phyloP scores from a whole-genome alignment of 1,284 basidiomycete species.

The Papiliotrema fonsecae region DNA sequence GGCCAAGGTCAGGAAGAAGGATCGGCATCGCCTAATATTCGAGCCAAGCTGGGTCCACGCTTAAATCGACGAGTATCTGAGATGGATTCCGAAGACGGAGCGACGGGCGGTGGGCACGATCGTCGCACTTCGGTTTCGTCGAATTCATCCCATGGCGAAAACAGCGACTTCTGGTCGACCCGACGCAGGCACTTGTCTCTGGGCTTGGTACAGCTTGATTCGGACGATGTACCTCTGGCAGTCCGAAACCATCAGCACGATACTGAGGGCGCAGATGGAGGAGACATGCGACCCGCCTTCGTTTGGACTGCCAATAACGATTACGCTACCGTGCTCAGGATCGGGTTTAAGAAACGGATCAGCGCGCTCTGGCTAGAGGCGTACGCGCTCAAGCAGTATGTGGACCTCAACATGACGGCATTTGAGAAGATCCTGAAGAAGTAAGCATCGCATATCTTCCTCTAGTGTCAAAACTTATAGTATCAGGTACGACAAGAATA shows the following conservation, averaged over 20 bases:
- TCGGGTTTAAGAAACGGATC: conserved; percentile 87
- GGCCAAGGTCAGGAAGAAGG: background rate
- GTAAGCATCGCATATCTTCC: conserved; percentile 49
- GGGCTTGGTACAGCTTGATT: conserved; percentile 35
- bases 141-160: conserved; percentile 29
- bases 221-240: conserved; percentile 28
- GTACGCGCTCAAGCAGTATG: conserved; percentile 84
- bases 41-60: background rate
- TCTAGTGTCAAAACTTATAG: conserved; percentile 5
- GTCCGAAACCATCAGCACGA: conserved; percentile 9
- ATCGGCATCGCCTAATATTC: background rate
- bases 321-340: conserved; percentile 81
- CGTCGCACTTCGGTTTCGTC: conserved; percentile 41
- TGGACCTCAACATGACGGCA: conserved; percentile 88
- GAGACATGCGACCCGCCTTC: conserved; percentile 24
- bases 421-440: conserved; percentile 97
- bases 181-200: conserved; percentile 16
- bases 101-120: conserved; percentile 21
- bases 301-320: conserved; percentile 78
- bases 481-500: conserved; percentile 90
- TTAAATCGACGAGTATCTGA: conserved; percentile 24
- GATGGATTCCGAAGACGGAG: conserved; percentile 17
- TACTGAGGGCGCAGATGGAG: conserved; percentile 5
- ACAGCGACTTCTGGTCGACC: conserved; percentile 16
- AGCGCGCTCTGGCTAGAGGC: conserved; percentile 78